Evolutionary conservation across 176 grass and related monocot species (phyloP), one percentile per base, ranked within the genome.

Genomic region (Carex littledalei): DNA sequence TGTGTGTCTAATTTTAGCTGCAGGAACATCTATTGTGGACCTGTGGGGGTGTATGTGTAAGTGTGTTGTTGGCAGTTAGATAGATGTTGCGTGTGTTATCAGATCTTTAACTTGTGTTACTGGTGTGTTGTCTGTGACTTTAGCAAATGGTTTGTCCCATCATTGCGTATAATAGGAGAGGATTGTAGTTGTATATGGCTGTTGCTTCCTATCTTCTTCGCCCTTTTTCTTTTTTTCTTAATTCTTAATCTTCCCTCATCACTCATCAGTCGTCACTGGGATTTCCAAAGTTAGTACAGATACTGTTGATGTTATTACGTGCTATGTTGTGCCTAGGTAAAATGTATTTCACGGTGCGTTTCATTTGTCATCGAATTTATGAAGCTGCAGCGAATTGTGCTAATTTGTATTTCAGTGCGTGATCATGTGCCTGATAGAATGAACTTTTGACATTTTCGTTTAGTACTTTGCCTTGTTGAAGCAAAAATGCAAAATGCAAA

Each of bases 1-100:
- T 53, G 15, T 83, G 17, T 72, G 57, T 43, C 60, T 84, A 72
- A 41, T 84, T 29, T 82, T 83, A 84, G 70, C 24, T 61, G 24
- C 31, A 47, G 76, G n/a, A 47, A 43, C 35, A 21, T 81, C 0
- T 47, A 31, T 81, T 81, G 49, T 39, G 37, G 37, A 39, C 37
- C 4, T 39, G 37, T 55, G 29, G 63, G 77, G 6, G 54, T 16
- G 20, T 61, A 3, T 61, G 13, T 5, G 20, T 61, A 3, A 39
- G 13, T 5, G 14, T 81, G 56, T 81, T 52, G 37, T 60, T 81
- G 34, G 8, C 79, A 22, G 31, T 41, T 41, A 63, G 57, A 47
- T 81, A 54, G 35, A 81, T 63, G 55, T 21, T 81, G 79, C 43
- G 50, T 12, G 47, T 24, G 43, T 31, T 32, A 47, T 60, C 55